phyloP scores from a whole-genome alignment of 306 rosid genomes.

The Myrica gale region DNA sequence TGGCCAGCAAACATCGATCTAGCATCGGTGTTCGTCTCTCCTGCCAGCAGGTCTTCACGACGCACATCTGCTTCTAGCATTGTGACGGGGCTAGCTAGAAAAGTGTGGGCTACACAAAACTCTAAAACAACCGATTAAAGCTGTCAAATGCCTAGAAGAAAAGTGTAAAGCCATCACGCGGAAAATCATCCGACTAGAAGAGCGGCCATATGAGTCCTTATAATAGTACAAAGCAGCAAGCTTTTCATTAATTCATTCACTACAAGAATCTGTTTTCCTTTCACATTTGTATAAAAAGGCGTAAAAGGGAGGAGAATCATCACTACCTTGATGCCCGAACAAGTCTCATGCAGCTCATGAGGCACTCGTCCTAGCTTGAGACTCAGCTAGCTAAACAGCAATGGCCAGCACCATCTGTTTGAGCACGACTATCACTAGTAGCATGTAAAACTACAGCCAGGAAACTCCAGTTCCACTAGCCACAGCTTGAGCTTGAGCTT shows the following conservation, averaged over 20 bases:
- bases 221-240: constrained; percentile 34
- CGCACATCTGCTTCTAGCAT: too few relatives aligned
- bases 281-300: constrained; percentile 43
- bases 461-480: constrained; percentile 60
- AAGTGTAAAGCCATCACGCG: not conserved
- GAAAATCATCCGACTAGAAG: too few relatives aligned
- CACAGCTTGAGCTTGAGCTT: constrained; percentile 78
- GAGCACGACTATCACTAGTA: constrained; percentile 29
- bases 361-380: constrained; percentile 38
- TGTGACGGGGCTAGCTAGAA: not conserved
- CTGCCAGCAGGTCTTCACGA: too few relatives aligned
- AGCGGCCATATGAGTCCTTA: constrained; percentile 5
- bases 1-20: too few relatives aligned
- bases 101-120: not conserved
- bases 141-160: not conserved
- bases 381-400: constrained; percentile 35
- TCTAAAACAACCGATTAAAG: not conserved
- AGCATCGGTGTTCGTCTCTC: too few relatives aligned
- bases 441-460: constrained; percentile 59
- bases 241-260: constrained; percentile 61
- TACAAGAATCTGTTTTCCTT: constrained; percentile 53
- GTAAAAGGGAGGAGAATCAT: constrained; percentile 32
- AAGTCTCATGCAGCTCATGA: constrained; percentile 29
- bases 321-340: constrained; percentile 50
- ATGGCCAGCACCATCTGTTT: constrained; percentile 35